Base-by-base conservation (phyloP, 2,329 filamentous ascomycete species). In the Emmonsiellopsis sp. region DNA sequence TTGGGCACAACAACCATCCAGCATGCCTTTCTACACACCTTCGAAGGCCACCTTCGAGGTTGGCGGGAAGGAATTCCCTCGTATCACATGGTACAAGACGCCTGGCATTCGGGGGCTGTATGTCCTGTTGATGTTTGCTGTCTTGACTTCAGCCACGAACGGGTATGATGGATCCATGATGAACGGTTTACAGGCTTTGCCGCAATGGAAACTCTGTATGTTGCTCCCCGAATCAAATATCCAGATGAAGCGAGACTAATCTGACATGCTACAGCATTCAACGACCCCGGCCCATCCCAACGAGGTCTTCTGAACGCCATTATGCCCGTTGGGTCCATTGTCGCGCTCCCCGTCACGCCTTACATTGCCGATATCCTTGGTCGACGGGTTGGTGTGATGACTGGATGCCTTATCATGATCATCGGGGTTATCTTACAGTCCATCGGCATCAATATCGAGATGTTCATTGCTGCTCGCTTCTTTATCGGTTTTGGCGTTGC, bases 121-220 rank as follows among this genome's bases (percentile, higher is more conserved):
- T 34, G 56, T 63, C 48, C 59, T 59, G 31, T 52, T 63, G 37
- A 51, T 57, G 42, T 52, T 60, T 31, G 55, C 61, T 33, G 58
- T 63, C 7, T 44, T 60, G 6, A 63, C 62, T 1, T 58, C 60
- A 11, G 59, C 58, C 56, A 78, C 77, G 5, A 75, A 72, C 53
- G 74, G 75, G 1, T 78, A 77, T 50, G 74, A 77, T 59, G 74
- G 74, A 2, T 72, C 70, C 14, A 74, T 79, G 69, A 74, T 78
- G 68, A 77, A 78, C 56, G 72, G 70, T 5, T 58, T 79, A 0
- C 75, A 79, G 56, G 66, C 71, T 0, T 62, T 76, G 0, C 60
- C 65, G 0, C 65, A 68, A 11, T 76, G 72, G 72, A 65, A 74
- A 37, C 65, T 67, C n/a, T 75, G 60, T 40, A 11, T 11, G 37